Evolutionary conservation across 257 asterid species (phyloP).

Genomic region (Plectranthus barbatus): DNA sequence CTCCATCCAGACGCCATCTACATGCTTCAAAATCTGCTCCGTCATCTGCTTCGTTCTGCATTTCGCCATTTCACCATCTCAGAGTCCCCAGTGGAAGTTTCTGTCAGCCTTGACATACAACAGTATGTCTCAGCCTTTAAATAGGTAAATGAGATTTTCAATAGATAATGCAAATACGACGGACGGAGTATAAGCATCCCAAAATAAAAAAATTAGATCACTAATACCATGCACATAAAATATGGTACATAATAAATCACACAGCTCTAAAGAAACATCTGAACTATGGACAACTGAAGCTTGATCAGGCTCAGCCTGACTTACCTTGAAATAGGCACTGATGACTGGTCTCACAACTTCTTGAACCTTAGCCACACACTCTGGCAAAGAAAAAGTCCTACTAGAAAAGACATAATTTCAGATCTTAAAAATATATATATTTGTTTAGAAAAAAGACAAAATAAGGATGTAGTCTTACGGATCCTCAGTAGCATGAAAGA

Average conservation of each 20-base stretch:
- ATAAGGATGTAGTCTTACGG: not conserved
- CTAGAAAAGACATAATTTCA: not conserved
- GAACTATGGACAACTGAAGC: not conserved
- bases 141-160: slow-evolving; percentile 11
- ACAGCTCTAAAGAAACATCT: too few relatives aligned
- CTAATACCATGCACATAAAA: too few relatives aligned
- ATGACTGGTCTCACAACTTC: slow-evolving; percentile 87
- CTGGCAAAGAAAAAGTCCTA: slow-evolving; percentile 82
- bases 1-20: slow-evolving; percentile 87
- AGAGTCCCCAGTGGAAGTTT: slow-evolving; percentile 68
- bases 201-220: too few relatives aligned
- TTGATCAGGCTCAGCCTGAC: slow-evolving; percentile 7
- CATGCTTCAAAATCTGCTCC: slow-evolving; percentile 90
- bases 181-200: too few relatives aligned
- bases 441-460: not conserved
- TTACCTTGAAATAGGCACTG: slow-evolving; percentile 78
- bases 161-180: slow-evolving; percentile 15
- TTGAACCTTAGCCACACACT: slow-evolving; percentile 89
- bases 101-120: slow-evolving; percentile 99
- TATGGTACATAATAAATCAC: too few relatives aligned
- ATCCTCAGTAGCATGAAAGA: not conserved
- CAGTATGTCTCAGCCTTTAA: slow-evolving; percentile 89
- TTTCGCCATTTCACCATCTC: slow-evolving; percentile 94
- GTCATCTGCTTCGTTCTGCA: slow-evolving; percentile 98
- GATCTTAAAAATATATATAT: not conserved